A percentile compares a stretch with the other conserved stretches of the same genome.
phyloP scores from a whole-genome alignment of 352 stramenopile genomes.

The Globisporangium perplexum region DNA sequence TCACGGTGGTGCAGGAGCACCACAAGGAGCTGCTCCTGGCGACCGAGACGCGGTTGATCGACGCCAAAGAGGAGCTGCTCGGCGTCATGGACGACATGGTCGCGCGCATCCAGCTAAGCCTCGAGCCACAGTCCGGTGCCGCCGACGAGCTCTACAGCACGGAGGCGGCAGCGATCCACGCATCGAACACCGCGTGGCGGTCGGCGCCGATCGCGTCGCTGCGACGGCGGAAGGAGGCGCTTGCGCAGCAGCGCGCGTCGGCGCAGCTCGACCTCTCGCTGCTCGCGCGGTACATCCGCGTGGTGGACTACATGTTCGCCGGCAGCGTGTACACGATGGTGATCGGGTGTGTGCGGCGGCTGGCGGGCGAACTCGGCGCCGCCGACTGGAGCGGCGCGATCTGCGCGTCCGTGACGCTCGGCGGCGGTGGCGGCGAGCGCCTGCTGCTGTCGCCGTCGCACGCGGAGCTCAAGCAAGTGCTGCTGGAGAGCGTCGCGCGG shows the following conservation, averaged over 20 bases:
- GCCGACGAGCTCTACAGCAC: conserved; percentile 39
- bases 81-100: conserved; percentile 47
- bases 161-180: conserved; percentile 36
- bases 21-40: conserved; percentile 30
- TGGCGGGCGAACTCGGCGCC: conserved; percentile 25
- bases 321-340: conserved; percentile 70
- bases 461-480: conserved; percentile 39
- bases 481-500: conserved; percentile 42
- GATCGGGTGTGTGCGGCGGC: conserved; percentile 26
- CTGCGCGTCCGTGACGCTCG: conserved; percentile 44
- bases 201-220: conserved; percentile 50
- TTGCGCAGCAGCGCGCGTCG: conserved; percentile 34
- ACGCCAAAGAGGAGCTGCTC: conserved; percentile 56
- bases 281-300: conserved; percentile 40
- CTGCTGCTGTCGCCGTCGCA: conserved; percentile 39
- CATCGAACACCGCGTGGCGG: conserved; percentile 53
- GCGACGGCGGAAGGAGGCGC: conserved; percentile 19
- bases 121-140: conserved; percentile 22
- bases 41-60: conserved; percentile 56
- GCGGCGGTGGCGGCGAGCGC: conserved; percentile 17
- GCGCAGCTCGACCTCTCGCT: conserved; percentile 40
- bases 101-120: conserved; percentile 28
- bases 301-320: conserved; percentile 70
- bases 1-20: conserved; percentile 37
- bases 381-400: conserved; percentile 37